Conservation (phyloP, 768 basidiomycete species). For the Hysterangium stoloniferum region DNA sequence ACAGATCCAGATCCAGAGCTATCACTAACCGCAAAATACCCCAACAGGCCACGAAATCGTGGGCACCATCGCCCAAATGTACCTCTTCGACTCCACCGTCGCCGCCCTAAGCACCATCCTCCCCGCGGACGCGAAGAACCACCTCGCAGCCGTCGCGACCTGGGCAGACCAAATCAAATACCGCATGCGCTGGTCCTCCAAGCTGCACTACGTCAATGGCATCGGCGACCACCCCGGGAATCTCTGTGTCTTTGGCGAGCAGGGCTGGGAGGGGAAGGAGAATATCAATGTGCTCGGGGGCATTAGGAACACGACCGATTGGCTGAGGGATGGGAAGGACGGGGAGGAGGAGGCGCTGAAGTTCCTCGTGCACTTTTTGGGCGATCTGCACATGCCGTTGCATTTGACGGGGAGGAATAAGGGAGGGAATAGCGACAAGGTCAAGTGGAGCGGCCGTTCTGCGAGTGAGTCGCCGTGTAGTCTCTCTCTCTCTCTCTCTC, state of each 20-base stretch:
- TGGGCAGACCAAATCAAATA: conserved; percentile 79
- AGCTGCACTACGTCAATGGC: conserved; percentile 71
- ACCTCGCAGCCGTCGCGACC: conserved; percentile 73
- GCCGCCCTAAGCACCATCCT: conserved; percentile 67
- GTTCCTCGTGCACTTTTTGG: conserved; percentile 89
- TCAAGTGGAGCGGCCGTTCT: conserved; percentile 60
- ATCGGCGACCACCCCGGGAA: conserved; percentile 70
- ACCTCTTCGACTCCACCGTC: conserved; percentile 68
- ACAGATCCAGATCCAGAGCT: not conserved
- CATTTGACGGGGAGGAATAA: conserved; percentile 84
- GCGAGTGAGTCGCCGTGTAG: conserved; percentile 47
- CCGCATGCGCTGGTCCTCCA: conserved; percentile 59
- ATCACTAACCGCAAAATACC: not conserved
- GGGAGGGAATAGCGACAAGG: conserved; percentile 79
- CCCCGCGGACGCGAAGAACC: conserved; percentile 45
- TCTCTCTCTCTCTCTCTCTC: conserved; percentile 10
- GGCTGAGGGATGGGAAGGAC: conserved; percentile 35
- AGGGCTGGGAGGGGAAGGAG: conserved; percentile 59
- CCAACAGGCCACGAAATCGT: conserved; percentile 78
- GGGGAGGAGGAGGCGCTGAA: conserved; percentile 74
- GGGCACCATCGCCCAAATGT: conserved; percentile 90
- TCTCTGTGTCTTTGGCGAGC: conserved; percentile 64
- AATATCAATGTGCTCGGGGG: conserved; percentile 67
- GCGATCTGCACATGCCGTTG: conserved; percentile 90
- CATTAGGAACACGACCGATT: conserved; percentile 65